A percentile compares a stretch with the other conserved stretches of the same genome.
phyloP scores from a whole-genome alignment of 1,284 basidiomycete genomes.

The Ustilago curta region DNA sequence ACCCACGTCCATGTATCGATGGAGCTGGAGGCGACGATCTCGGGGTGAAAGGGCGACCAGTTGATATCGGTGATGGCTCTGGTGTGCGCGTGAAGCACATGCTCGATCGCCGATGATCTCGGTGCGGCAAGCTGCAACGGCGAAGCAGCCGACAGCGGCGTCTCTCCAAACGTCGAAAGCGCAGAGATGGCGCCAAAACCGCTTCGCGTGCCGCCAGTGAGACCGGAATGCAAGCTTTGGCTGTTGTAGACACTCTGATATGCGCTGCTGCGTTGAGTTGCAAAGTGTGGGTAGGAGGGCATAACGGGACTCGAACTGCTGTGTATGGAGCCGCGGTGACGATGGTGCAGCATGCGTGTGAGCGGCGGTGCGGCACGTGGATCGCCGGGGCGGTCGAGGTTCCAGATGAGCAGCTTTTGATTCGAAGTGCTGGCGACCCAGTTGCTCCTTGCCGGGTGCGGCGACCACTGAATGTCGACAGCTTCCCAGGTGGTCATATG shows the following conservation, averaged over 20 bases:
- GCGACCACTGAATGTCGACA: conserved; percentile 94
- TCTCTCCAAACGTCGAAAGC: conserved; percentile 27
- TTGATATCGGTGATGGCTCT: conserved; percentile 69
- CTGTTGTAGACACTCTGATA: conserved; percentile 47
- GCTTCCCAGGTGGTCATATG: conserved; percentile 98
- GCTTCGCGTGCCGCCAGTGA: conserved; percentile 44
- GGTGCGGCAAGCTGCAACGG: conserved; percentile 22
- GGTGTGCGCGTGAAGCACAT: conserved; percentile 63
- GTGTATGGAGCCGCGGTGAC: conserved; percentile 25
- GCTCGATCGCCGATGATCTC: conserved; percentile 58
- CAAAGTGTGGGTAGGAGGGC: conserved; percentile 35
- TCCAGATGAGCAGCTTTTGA: conserved; percentile 97
- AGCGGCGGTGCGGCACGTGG: conserved; percentile 32
- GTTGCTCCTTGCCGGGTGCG: conserved; percentile 83
- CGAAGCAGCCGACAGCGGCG: conserved; percentile 21
- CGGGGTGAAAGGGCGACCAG: conserved; percentile 67
- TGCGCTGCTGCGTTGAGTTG: conserved; percentile 34
- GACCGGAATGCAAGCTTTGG: conserved; percentile 34
- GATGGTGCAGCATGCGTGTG: conserved; percentile 21
- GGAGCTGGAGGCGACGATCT: conserved; percentile 65
- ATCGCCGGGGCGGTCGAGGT: conserved; percentile 74
- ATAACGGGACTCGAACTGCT: conserved; percentile 40
- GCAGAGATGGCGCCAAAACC: conserved; percentile 30
- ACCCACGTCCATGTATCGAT: conserved; percentile 68
- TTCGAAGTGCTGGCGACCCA: conserved; percentile 95